These are phyloP conservation scores for Drechslera avenae DNA, from an alignment of 2,329 filamentous ascomycete genomes.

Conservation along the genomic window DNA sequence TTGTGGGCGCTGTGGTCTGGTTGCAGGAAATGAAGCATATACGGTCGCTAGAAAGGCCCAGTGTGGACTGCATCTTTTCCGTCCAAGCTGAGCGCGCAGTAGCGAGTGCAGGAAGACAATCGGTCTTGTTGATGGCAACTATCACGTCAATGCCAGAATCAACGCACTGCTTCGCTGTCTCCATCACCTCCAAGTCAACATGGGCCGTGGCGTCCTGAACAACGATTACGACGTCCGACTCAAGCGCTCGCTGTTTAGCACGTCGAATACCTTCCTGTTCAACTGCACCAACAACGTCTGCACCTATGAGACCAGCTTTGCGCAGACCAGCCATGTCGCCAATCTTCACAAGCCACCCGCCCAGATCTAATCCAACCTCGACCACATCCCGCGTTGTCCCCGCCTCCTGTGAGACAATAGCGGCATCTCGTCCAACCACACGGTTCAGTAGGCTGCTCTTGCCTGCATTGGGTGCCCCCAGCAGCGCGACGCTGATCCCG, in stretches of 20 bases:
- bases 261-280: conserved; percentile 90
- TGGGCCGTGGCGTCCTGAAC: conserved; percentile 73
- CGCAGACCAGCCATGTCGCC: conserved; percentile 93
- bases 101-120: conserved; percentile 53
- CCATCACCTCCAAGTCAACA: conserved; percentile 63
- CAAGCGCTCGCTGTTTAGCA: conserved; percentile 77
- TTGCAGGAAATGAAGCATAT: conserved; percentile 75
- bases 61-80: conserved; percentile 23
- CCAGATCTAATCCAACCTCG: conserved; percentile 86
- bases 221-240: conserved; percentile 84
- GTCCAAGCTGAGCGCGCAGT: conserved; percentile 23
- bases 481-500: conserved; percentile 82
- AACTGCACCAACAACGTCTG: conserved; percentile 66
- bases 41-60: conserved; percentile 44
- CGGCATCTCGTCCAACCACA: conserved; percentile 88
- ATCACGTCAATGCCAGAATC: conserved; percentile 59
- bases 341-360: conserved; percentile 89
- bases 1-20: conserved; percentile 58
- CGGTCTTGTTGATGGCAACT: conserved; percentile 66
- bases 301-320: conserved; percentile 47
- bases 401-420: conserved; percentile 90
- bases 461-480: conserved; percentile 91
- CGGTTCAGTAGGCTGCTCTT: conserved; percentile 94
- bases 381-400: conserved; percentile 94
- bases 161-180: conserved; percentile 58